phyloP scores from a whole-genome alignment of 164 flowering plant genomes.

The Vitis labrusca region DNA sequence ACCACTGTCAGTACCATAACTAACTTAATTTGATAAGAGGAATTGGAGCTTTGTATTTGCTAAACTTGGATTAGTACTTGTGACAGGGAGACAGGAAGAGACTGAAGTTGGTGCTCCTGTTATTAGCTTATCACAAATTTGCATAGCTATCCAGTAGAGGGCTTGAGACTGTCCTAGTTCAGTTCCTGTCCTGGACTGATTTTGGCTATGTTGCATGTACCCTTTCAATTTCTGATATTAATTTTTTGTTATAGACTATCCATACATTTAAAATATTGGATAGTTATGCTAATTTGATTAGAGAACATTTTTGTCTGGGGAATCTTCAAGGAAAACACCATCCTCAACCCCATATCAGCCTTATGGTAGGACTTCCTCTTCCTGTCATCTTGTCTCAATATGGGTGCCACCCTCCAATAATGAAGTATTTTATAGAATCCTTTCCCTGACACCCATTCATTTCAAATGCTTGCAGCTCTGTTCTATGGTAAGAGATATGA shows the following conservation, averaged over 20 bases:
- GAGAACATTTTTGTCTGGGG: constrained; percentile 6
- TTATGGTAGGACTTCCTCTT: not conserved
- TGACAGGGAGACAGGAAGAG: not conserved
- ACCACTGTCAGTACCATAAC: too few species aligned
- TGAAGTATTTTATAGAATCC: not conserved
- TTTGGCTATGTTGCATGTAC: not conserved
- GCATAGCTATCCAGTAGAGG: not conserved
- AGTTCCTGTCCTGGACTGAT: not conserved
- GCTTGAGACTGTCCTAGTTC: not conserved
- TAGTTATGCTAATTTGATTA: constrained; percentile 1
- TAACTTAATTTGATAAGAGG: not conserved
- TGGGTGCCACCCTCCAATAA: too few species aligned
- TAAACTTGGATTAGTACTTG: not conserved
- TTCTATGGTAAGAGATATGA: constrained; percentile 80
- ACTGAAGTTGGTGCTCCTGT: not conserved
- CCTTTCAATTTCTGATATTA: not conserved
- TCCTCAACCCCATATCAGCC: not conserved
- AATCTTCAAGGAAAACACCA: constrained; percentile 8
- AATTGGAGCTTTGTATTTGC: not conserved
- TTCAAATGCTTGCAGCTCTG: constrained; percentile 56
- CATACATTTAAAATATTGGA: not conserved
- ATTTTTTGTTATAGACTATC: not conserved
- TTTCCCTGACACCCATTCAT: constrained; percentile 1
- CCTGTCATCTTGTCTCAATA: constrained; percentile 1
- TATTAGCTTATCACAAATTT: not conserved